Evolutionary conservation across 148 eudicot species (phyloP).

Genomic region (Fagopyrum tataricum): DNA sequence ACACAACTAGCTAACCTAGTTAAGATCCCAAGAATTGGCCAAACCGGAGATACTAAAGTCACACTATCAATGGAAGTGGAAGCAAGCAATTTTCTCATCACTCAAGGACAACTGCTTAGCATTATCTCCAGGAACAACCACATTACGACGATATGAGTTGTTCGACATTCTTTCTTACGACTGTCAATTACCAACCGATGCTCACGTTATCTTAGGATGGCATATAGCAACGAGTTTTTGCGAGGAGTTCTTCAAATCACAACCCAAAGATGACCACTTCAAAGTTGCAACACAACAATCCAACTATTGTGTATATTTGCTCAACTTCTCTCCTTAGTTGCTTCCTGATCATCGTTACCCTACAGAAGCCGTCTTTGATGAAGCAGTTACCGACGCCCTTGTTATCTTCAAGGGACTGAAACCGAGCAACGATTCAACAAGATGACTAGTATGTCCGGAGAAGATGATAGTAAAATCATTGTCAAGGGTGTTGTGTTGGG

Average conservation of each 20-base stretch:
- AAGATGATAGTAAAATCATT: not conserved
- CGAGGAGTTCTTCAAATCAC: not conserved
- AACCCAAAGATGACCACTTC: not conserved
- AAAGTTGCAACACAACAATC: not conserved
- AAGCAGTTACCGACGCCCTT: not conserved
- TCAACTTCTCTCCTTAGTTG: not conserved
- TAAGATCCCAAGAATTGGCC: not conserved
- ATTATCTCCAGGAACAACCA: not conserved
- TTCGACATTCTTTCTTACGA: not conserved
- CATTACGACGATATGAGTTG: not conserved
- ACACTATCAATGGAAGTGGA: not conserved
- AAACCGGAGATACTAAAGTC: not conserved
- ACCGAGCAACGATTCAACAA: too few relatives aligned
- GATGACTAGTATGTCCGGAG: not conserved
- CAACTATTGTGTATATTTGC: constrained; percentile 2
- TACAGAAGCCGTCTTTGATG: not conserved
- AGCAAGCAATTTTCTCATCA: not conserved
- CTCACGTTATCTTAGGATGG: constrained; percentile 6
- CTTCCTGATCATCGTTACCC: not conserved
- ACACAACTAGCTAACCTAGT: not conserved
- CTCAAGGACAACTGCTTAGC: not conserved
- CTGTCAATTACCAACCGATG: not conserved
- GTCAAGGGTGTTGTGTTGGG: not conserved
- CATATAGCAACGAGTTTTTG: constrained; percentile 9
- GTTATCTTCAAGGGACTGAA: not conserved